Evolutionary conservation across 495 filamentous ascomycete genomes (phyloP).

Genomic region (Aspergillus kassunensis): DNA sequence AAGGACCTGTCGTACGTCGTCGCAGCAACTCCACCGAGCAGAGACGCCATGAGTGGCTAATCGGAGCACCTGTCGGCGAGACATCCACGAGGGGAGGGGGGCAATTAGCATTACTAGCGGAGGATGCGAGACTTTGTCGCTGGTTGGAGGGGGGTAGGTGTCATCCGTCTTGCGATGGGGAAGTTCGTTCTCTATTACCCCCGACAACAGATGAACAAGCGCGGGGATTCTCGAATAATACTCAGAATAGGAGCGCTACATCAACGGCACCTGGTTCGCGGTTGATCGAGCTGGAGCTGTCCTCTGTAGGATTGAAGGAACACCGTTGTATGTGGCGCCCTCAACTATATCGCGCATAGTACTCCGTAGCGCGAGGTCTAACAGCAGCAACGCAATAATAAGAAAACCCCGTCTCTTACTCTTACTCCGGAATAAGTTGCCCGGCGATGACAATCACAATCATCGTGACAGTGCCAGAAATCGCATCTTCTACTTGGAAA

Average conservation of each 20-base stretch:
- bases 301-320: background rate
- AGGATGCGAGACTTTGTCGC: conserved; percentile 16
- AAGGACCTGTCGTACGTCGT: conserved; percentile 22
- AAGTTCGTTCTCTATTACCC: background rate
- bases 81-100: conserved; percentile 21
- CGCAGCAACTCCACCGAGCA: conserved; percentile 22
- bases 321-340: conserved; percentile 8
- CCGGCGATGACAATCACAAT: background rate
- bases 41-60: conserved; percentile 18
- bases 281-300: conserved; percentile 9
- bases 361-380: conserved; percentile 10
- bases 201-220: conserved; percentile 9
- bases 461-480: background rate
- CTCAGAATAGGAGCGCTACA: conserved; percentile 3
- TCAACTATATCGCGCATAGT: conserved; percentile 17
- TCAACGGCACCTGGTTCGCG: background rate
- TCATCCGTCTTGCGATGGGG: conserved; percentile 10
- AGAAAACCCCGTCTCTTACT: conserved; percentile 4
- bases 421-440: conserved; percentile 2
- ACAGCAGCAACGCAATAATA: conserved; percentile 12
- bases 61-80: conserved; percentile 20
- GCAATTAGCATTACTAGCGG: conserved; percentile 18
- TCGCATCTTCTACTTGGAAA: conserved; percentile 3
- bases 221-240: conserved; percentile 8
- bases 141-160: conserved; percentile 12